Evolutionary conservation across 345 rosid species (phyloP).

Genomic region (Rhodomyrtus tomentosa): DNA sequence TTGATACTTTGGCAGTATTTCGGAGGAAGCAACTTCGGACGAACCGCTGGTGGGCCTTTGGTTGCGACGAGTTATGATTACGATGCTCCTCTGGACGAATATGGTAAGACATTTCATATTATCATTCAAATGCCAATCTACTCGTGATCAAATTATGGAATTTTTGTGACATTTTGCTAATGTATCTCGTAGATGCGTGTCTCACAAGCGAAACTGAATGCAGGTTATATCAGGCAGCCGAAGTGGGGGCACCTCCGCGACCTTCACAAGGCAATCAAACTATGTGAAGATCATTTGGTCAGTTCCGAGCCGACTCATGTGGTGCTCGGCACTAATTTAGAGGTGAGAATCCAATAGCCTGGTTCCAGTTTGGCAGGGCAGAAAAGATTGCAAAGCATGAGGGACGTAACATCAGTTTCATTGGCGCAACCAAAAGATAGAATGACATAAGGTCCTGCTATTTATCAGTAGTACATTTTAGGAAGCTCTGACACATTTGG

Average conservation of each 20-base stretch:
- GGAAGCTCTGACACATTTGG: background rate
- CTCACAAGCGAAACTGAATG: background rate
- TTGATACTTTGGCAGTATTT: conserved; percentile 33
- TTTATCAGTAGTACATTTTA: background rate
- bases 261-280: conserved; percentile 45
- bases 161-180: background rate
- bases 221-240: conserved; percentile 58
- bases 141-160: background rate
- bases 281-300: conserved; percentile 40
- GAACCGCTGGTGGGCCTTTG: conserved; percentile 61
- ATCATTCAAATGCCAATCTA: background rate
- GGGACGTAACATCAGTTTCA: background rate
- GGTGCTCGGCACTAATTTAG: conserved; percentile 32
- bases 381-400: background rate
- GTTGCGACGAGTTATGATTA: conserved; percentile 61
- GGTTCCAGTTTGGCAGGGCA: background rate
- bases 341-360: conserved; percentile 15
- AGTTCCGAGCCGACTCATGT: conserved; percentile 31
- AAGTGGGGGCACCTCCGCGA: conserved; percentile 60
- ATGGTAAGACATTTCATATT: conserved; percentile 16
- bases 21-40: conserved; percentile 64
- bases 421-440: background rate
- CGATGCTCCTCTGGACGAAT: conserved; percentile 68
- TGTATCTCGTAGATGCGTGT: background rate
- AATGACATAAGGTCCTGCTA: background rate